phyloP scores from a whole-genome alignment of 2,329 filamentous ascomycete species.

The Chaetomiaceae sp. region DNA sequence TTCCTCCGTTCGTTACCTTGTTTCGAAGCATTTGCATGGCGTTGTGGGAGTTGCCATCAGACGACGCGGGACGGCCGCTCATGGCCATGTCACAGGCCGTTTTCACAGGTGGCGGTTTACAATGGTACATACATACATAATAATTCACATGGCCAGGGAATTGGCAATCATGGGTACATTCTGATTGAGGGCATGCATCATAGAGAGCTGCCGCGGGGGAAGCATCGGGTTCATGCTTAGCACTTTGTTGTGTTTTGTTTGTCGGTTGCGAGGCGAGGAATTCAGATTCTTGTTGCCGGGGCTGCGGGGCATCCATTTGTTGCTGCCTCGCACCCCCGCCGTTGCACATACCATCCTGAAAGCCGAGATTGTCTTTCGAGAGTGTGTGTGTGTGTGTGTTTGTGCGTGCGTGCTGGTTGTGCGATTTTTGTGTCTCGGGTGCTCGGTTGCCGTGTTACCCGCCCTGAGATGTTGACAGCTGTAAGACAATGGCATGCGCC shows the following conservation, averaged over 20 bases:
- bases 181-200: background rate
- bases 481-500: no score
- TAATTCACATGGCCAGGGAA: conserved; percentile 7
- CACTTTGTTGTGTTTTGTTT: background rate
- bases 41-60: conserved; percentile 7
- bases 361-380: no score
- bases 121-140: conserved; percentile 10
- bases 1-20: conserved; percentile 6
- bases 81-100: background rate
- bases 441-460: no score
- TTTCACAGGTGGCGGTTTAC: background rate
- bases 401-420: no score
- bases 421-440: no score
- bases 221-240: background rate
- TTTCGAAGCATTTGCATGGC: conserved; percentile 17
- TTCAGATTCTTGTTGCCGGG: background rate
- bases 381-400: no score
- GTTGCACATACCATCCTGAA: no score
- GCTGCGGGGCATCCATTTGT: background rate
- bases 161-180: conserved; percentile 2
- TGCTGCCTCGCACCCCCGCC: no score
- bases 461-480: no score
- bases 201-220: background rate
- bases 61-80: background rate
- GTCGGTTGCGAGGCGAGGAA: background rate